These are phyloP conservation scores for Kentomonas sorsogonicus DNA, from an alignment of 208 protist genomes.

Conservation along the genomic window DNA sequence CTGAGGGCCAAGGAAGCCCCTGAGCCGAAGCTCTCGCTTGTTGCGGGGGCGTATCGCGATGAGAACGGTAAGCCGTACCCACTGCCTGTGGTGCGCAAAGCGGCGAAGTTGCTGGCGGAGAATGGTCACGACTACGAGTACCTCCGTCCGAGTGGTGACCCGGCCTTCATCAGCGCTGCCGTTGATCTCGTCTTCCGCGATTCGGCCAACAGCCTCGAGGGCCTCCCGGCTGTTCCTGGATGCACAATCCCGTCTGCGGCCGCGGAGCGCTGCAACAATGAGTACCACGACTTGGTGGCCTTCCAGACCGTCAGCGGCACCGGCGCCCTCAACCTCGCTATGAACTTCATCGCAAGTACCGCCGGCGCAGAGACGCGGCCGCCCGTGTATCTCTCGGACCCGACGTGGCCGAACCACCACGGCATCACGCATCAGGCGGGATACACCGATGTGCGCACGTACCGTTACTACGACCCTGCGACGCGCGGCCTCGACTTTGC, in stretches of 20 bases:
- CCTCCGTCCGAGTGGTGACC: conserved; percentile 90
- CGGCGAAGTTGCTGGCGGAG: conserved; percentile 60
- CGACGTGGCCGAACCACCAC: conserved; percentile 77
- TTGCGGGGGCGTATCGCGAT: conserved; percentile 97
- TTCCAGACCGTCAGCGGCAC: conserved; percentile 81
- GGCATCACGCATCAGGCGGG: conserved; percentile 58
- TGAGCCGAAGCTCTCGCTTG: no score
- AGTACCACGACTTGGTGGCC: conserved; percentile 68
- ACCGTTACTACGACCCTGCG: conserved; percentile 69
- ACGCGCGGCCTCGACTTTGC: conserved; percentile 61
- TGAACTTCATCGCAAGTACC: no score
- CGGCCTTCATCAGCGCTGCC: conserved; percentile 75
- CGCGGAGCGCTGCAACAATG: no score
- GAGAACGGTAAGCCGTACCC: conserved; percentile 92
- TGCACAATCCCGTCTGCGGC: no score
- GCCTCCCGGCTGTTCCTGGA: no score
- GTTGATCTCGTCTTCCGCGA: conserved; percentile 89
- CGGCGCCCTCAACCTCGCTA: conserved; percentile 62
- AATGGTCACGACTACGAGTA: conserved; percentile 95
- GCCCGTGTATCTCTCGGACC: conserved; percentile 50
- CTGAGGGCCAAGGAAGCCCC: no score
- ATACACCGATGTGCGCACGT: conserved; percentile 31
- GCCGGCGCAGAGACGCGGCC: no score
- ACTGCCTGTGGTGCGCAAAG: conserved; percentile 87
- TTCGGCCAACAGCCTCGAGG: no score